Evolutionary conservation across 139 green algal genomes (phyloP), one percentile per base, ranked within the genome.

Genomic region (Trebouxia sp.): DNA sequence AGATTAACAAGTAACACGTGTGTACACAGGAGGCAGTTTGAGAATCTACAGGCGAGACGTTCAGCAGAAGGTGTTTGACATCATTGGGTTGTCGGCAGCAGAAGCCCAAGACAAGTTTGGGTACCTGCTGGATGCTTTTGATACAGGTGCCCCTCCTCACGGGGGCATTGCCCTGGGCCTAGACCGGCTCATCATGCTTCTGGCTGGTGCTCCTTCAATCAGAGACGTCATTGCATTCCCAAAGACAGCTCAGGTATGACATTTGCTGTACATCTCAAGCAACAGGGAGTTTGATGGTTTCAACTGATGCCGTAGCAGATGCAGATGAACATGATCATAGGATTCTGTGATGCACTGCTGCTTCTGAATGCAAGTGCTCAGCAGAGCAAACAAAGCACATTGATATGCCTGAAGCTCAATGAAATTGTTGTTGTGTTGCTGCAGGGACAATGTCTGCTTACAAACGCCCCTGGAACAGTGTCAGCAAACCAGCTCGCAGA

Each of bases 141-240:
- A 96, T 38, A 79, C 89, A 37, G 95, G 97, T 3, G 97, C 97
- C 11, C 97, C 97, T 0, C 97, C 97, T 0, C 97, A 99, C 79
- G 97, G 92, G 14, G 93, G 94, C 69, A 90, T 99, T 26, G 97
- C 96, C 0, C 94, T 98, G 55, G 96, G 96, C 6, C 69, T 99
- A 53, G 96, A 99, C 86, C 85, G 96, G 35, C 88, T 98, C 62
- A 92, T 91, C 28, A 99, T 99, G 96, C 89, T 99, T 82, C 85
- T 98, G 83, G 89, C 92, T 8, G 51, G 89, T 0, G 90, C 86
- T 53, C 69, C 85, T 26, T 96, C 90, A 78, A 99, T 99, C 47
- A 83, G 97, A 6, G 97, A 99, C 81, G 97, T 99, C 37, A 99
- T 99, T 82, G 97, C 97, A n/a, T 99, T 99, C 85, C 97, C 97